Base-by-base conservation (phyloP, 1,139 yeast species). In the Meyerozyma carpophila region DNA sequence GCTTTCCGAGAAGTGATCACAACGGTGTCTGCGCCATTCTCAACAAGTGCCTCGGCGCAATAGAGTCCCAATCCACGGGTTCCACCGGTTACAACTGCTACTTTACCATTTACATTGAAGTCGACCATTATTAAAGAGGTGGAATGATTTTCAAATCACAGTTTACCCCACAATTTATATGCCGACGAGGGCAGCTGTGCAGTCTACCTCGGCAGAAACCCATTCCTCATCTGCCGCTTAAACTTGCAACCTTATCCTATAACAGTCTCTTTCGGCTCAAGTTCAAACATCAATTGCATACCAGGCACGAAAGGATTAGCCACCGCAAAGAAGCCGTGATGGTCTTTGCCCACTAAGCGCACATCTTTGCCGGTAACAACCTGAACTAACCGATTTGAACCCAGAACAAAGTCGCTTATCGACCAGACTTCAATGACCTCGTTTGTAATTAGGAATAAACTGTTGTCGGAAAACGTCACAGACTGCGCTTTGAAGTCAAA, bases 1-100 rank as follows among this genome's bases (percentile, higher is more conserved):
- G 66, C 74, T 58, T 83, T 82, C 61, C 94, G 75, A 3, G 90
- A 82, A 8, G 87, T 77, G 54, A 85, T 77, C 49, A 79, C 79
- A 31, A 85, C 81, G 28, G 77, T 67, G 43, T 77, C 64, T 10
- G 86, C 88, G 1, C 90, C 90, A 49, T 82, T 81, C 42, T 68
- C 64, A 9, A 83, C 77, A 41, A 82, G 70, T 2, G 79, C 80
- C 57, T 82, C 88, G 16, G 88, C 88, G 65, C 84, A 79, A 56
- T 79, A 63, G 46, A 80, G 74, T 0, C 93, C 93, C 43, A 84
- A 76, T 0, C 93, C 93, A 53, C 93, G 70, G 38, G 89, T 79
- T 36, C 91, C 90, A 14, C 93, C 94, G n/a, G 93, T 85, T 50
- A 85, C 73, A 11, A 82, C 78, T 1, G 88, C 91, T 7, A 75